Percentiles rank a stretch among this genome's conserved stretches.
These are phyloP conservation scores for Hypoxylon sp. DNA, from an alignment of 2,329 filamentous ascomycete genomes.

Conservation along the genomic window DNA sequence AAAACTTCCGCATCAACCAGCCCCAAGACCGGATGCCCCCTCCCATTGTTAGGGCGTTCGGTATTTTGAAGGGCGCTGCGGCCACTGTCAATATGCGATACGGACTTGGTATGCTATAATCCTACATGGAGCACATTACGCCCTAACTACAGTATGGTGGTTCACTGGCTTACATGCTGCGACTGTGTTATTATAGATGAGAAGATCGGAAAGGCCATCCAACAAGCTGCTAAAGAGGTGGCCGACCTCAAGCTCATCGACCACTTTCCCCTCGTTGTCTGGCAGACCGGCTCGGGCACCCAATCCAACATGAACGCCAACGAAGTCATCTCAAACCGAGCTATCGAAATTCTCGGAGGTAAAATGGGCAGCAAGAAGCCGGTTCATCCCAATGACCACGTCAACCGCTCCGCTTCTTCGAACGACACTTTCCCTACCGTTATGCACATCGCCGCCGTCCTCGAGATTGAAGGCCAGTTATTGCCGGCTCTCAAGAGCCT, in stretches of 20 bases:
- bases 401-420: conserved; percentile 98
- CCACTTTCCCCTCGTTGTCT: conserved; percentile 98
- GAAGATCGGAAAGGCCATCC: conserved; percentile 90
- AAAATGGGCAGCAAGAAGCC: conserved; percentile 97
- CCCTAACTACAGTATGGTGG: conserved; percentile 25
- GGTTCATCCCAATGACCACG: conserved; percentile 98
- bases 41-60: conserved; percentile 91
- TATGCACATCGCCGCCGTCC: conserved; percentile 98
- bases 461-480: conserved; percentile 89
- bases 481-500: conserved; percentile 86
- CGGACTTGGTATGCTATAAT: conserved; percentile 77
- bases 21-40: conserved; percentile 98
- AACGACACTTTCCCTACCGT: conserved; percentile 99
- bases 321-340: conserved; percentile 99
- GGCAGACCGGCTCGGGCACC: conserved; percentile 98
- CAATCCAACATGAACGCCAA: conserved; percentile 99
- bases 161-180: conserved; percentile 46
- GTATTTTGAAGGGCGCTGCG: conserved; percentile 96
- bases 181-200: conserved; percentile 70
- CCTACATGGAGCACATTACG: conserved; percentile 30
- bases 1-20: conserved; percentile 99
- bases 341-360: conserved; percentile 96
- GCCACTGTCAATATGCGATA: conserved; percentile 96
- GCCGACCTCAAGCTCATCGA: conserved; percentile 93
- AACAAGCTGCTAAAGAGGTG: conserved; percentile 94